A percentile compares a stretch with the other conserved stretches of the same genome.
Conservation (phyloP, 805 yeast genomes). For the Nakazawaea wickerhamii region DNA sequence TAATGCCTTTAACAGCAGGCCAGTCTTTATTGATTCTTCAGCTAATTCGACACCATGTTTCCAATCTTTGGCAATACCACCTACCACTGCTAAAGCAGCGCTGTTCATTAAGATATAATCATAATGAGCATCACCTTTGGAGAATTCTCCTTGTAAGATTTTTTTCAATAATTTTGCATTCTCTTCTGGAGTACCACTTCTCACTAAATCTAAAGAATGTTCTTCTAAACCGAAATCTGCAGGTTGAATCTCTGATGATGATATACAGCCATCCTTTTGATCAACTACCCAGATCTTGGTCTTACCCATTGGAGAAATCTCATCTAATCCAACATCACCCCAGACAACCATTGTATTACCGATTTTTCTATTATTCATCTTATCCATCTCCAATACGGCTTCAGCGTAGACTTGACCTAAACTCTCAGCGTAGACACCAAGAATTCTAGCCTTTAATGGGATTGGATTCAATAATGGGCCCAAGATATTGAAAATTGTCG, state of each 20-base stretch:
- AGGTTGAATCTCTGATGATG: constrained; percentile 51
- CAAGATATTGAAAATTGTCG: constrained; percentile 87
- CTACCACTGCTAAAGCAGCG: constrained; percentile 78
- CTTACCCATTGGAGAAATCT: constrained; percentile 83
- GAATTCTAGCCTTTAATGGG: constrained; percentile 67
- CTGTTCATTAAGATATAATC: constrained; percentile 91
- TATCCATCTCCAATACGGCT: constrained; percentile 64
- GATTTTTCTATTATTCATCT: constrained; percentile 31
- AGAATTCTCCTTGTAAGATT: constrained; percentile 38
- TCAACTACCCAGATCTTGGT: constrained; percentile 76
- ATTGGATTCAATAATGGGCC: constrained; percentile 96
- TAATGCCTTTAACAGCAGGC: constrained; percentile 60
- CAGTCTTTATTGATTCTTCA: constrained; percentile 56
- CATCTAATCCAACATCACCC: constrained; percentile 91
- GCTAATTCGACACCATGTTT: constrained; percentile 74
- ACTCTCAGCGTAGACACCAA: constrained; percentile 81
- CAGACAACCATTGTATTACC: constrained; percentile 76
- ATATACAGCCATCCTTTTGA: constrained; percentile 35
- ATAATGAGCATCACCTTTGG: constrained; percentile 57
- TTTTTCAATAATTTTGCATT: constrained; percentile 59
- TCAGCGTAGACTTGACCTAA: constrained; percentile 83
- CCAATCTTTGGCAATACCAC: constrained; percentile 68
- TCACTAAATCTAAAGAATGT: constrained; percentile 62
- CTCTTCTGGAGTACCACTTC: constrained; percentile 81
- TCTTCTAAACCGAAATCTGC: constrained; percentile 75